Base-by-base conservation (phyloP, 352 stramenopile genomes). In the Phytophthora fragariae region DNA sequence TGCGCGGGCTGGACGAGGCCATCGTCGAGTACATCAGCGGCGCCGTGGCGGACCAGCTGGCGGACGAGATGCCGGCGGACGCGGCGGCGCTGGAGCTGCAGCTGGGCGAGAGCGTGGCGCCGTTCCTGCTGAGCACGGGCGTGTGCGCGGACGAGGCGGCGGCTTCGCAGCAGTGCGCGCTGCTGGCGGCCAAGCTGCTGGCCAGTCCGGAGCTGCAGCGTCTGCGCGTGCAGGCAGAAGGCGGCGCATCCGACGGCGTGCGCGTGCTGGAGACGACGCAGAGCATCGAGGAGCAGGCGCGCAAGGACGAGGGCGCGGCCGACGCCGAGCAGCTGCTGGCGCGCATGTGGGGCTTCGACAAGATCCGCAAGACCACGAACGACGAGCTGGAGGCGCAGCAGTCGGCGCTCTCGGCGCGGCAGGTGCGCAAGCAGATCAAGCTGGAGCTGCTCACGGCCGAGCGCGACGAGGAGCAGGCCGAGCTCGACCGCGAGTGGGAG, bases 271-370 rank as follows among this genome's bases (percentile, higher is more conserved):
- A 85, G 11, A 85, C 75, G 46, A 75, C 84, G 15, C 83, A 92
- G 58, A 90, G 74, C 63, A 95, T 96, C 62, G 85, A 96, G 60
- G 86, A 96, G 61, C 80, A 85, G 54, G 82, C 86, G 50, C 83
- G 85, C 39, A 55, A 74, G 19, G 81, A 90, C 55, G 52, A 74
- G 21, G 83, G 81, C 21, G 76, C 79, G 49, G 76, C 73, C 72
- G 84, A 92, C 68, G 79, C 85, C 5, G 80, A 90, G 67, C 80
- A 85, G 71, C 68, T 96, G 33, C 75, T 96, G 80, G 87, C 87
- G 46, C 85, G 85, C 49, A 96, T 96, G 85, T 95, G 88, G 88
- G 90, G 90, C 47, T 95, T 96, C 50, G 88, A 96, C 74, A 89
- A 89, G 72, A 94, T 96, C 80, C 88, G 90, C 37, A 79, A 84